Conservation (phyloP, 2,329 filamentous ascomycete species). For the Ascochyta viciae-villosae region DNA sequence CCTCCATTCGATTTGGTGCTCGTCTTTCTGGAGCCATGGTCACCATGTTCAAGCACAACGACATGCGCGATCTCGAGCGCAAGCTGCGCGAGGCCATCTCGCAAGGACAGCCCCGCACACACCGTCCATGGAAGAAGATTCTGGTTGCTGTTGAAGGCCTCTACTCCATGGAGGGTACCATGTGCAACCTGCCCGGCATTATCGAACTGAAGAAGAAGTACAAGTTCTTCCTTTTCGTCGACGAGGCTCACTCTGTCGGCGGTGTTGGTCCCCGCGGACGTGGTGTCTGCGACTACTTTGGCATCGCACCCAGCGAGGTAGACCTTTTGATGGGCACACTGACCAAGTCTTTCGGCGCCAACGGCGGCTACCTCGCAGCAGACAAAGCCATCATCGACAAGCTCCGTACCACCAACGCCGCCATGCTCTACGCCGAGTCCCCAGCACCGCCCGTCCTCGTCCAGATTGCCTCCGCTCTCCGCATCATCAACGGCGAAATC, state of each 20-base stretch:
- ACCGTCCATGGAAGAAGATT: constrained; percentile 99
- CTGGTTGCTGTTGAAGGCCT: constrained; percentile 94
- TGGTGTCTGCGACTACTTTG: constrained; percentile 97
- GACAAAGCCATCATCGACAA: constrained; percentile 93
- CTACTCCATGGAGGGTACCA: constrained; percentile 99
- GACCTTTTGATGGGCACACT: constrained; percentile 98
- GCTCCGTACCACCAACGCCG: constrained; percentile 83
- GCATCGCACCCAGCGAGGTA: constrained; percentile 83
- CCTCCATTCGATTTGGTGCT: constrained; percentile 94
- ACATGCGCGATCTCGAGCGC: constrained; percentile 86
- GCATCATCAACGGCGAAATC: constrained; percentile 87
- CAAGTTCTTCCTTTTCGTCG: constrained; percentile 95
- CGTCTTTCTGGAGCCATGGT: constrained; percentile 95
- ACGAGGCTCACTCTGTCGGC: constrained; percentile 95
- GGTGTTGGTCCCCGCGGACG: constrained; percentile 87
- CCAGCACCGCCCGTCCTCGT: constrained; percentile 86
- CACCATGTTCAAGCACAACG: constrained; percentile 96
- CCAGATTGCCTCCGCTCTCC: constrained; percentile 87
- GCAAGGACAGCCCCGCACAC: constrained; percentile 96
- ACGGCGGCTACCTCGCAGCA: constrained; percentile 92
- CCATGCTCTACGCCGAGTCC: constrained; percentile 85
- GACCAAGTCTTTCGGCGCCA: constrained; percentile 98
- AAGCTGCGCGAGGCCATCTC: constrained; percentile 91
- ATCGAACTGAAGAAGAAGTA: constrained; percentile 90
- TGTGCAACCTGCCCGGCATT: constrained; percentile 95